Evolutionary conservation across 192 early-diverging fungal genomes (phyloP).

Genomic region (Podila clonocystis): DNA sequence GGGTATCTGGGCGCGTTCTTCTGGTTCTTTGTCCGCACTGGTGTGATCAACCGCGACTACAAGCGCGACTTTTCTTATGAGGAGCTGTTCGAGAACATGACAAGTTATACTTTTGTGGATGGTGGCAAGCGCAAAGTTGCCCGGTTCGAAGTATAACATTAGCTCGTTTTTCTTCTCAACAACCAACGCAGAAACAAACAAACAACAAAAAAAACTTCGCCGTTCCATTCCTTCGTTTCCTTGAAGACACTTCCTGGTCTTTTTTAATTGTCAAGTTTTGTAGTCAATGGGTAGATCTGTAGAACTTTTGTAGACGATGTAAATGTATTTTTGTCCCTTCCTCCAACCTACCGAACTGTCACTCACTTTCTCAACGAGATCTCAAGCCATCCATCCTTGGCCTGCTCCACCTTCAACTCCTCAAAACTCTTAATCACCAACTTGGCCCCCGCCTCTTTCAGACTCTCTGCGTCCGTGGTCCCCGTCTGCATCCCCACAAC

Average conservation of each 20-base stretch:
- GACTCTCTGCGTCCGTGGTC: slow-evolving; percentile 48
- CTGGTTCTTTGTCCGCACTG: slow-evolving; percentile 6
- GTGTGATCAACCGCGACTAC: background rate
- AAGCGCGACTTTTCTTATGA: slow-evolving; percentile 3
- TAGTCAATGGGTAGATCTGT: no score
- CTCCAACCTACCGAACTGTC: no score
- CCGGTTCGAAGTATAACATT: slow-evolving; percentile 3
- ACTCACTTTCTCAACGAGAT: slow-evolving; percentile 4
- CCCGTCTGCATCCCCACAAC: slow-evolving; percentile 46
- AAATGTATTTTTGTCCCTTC: no score
- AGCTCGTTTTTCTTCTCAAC: background rate
- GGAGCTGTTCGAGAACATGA: slow-evolving; percentile 6
- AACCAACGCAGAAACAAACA: background rate
- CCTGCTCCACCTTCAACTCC: slow-evolving; percentile 36
- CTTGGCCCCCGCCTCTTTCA: slow-evolving; percentile 53
- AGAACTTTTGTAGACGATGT: no score
- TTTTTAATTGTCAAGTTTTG: no score
- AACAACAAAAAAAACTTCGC: background rate
- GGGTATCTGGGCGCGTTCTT: background rate
- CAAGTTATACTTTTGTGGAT: slow-evolving; percentile 6
- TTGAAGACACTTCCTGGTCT: no score
- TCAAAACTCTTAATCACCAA: slow-evolving; percentile 52
- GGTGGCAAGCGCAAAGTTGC: slow-evolving; percentile 3
- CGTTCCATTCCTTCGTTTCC: no score
- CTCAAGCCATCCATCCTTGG: slow-evolving; percentile 48